Evolutionary conservation across 192 early-diverging fungal species (phyloP).

Genomic region (Coemansia sp.): DNA sequence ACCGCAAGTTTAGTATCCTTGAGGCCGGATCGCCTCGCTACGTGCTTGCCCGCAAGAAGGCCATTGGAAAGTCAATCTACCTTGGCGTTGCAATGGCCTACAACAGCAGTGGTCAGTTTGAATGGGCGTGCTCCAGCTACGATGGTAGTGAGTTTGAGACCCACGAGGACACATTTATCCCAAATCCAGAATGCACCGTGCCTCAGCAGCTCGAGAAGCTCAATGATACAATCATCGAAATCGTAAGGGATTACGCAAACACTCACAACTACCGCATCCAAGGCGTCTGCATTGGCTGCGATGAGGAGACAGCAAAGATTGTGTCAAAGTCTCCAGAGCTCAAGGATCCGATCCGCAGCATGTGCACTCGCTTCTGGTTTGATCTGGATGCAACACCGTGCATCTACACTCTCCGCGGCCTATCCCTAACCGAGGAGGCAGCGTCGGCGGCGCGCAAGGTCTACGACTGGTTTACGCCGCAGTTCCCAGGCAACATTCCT

Average conservation of each 20-base stretch:
- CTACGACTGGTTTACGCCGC: slow-evolving; percentile 69
- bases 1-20: slow-evolving; percentile 55
- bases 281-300: slow-evolving; percentile 62
- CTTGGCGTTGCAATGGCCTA: slow-evolving; percentile 50
- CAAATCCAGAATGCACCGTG: slow-evolving; percentile 12
- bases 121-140: slow-evolving; percentile 68
- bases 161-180: slow-evolving; percentile 55
- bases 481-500: slow-evolving; percentile 72
- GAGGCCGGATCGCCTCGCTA: slow-evolving; percentile 53
- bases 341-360: slow-evolving; percentile 42
- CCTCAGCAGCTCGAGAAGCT: slow-evolving; percentile 53
- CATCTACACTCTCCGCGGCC: slow-evolving; percentile 64
- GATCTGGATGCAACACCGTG: slow-evolving; percentile 78
- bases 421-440: slow-evolving; percentile 67
- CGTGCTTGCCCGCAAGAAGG: slow-evolving; percentile 52
- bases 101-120: slow-evolving; percentile 32
- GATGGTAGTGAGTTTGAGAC: slow-evolving; percentile 69
- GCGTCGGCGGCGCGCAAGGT: slow-evolving; percentile 74
- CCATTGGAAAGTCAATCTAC: slow-evolving; percentile 50
- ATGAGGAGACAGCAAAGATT: slow-evolving; percentile 49
- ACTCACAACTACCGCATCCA: slow-evolving; percentile 70
- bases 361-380: slow-evolving; percentile 65
- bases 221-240: slow-evolving; percentile 55
- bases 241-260: slow-evolving; percentile 57
- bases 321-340: slow-evolving; percentile 41